Evolutionary conservation across 148 eudicot species (phyloP), one percentile per base, ranked within the genome.

Genomic region (Salicornia ramosissima): DNA sequence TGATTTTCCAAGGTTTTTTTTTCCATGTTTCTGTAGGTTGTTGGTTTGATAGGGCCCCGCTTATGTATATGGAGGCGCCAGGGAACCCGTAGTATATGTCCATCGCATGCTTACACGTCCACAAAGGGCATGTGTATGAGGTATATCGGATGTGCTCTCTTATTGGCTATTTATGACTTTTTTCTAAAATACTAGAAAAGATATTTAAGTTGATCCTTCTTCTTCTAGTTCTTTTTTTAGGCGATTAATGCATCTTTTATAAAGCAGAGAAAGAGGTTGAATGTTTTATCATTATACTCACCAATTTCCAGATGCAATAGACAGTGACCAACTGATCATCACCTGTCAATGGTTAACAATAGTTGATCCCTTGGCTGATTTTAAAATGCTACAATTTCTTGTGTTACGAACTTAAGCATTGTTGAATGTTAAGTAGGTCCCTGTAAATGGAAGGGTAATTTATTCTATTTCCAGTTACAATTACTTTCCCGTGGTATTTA

Each of bases 11-110:
- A n/a, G n/a, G n/a, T n/a, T n/a, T 15, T 34, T 25, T 36, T 72
- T 52, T 51, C 30, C 34, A 22, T 53, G 55, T 65, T 58, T 71
- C 24, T 70, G 14, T 66, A 92, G 97, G 77, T 92, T 75, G 97
- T 92, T 80, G 92, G 96, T 75, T 82, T 92, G 79, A 76, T 83
- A 46, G 96, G 96, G 58, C 86, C 87, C 72, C 92, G 89, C 58
- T 65, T 92, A 57, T 83, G 92, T 82, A 79, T 92, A 75, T 89
- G 96, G 97, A 87, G 76, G 74, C 90, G 86, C 34, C 66, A 69
- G 69, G 89, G 83, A 68, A 79, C 71, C 46, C 84, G 84, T 74
- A 77, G 80, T 65, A 56, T 86, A 75, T 86, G 89, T 82, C 87
- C 92, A 47, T 76, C 90, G 40, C 89, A 78, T 63, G 90, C 84